A percentile compares a stretch with the other conserved stretches of the same genome.
These are phyloP conservation scores for Plasmodium fragile DNA, from an alignment of 169 alveolate genomes.

Conservation along the genomic window DNA sequence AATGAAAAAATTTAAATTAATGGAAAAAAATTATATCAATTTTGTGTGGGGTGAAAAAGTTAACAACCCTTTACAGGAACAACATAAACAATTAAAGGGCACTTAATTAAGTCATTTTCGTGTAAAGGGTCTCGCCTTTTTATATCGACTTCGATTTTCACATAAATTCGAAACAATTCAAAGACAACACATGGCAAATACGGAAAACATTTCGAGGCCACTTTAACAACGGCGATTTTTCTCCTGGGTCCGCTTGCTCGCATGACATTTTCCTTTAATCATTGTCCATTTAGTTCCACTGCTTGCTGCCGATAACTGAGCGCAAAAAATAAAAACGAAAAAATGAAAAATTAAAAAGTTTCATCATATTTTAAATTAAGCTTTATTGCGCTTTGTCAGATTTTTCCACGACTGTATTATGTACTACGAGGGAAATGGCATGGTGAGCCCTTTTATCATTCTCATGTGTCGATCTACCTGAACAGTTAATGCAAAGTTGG, in stretches of 20 bases:
- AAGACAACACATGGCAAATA: background rate
- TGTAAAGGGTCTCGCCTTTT: background rate
- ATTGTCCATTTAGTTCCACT: slow-evolving; percentile 21
- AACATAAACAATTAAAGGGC: background rate
- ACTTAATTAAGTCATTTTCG: background rate
- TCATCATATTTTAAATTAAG: background rate
- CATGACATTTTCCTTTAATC: background rate
- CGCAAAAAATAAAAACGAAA: slow-evolving; percentile 36
- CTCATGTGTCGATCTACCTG: slow-evolving; percentile 72
- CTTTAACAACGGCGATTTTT: background rate
- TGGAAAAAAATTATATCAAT: background rate
- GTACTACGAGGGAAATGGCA: background rate
- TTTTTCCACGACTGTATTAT: background rate
- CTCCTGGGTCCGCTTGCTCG: background rate
- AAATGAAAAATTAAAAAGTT: background rate
- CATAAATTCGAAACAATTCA: background rate
- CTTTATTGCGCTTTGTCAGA: background rate
- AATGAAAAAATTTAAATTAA: background rate
- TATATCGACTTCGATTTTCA: background rate
- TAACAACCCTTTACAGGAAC: background rate
- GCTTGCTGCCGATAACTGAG: slow-evolving; percentile 65
- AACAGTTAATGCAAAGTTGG: slow-evolving; percentile 85
- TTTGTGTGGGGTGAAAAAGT: background rate
- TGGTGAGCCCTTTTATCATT: slow-evolving; percentile 1
- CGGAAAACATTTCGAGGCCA: background rate